Conservation (phyloP, 345 rosid genomes). For the Hypericum androsaemum region DNA sequence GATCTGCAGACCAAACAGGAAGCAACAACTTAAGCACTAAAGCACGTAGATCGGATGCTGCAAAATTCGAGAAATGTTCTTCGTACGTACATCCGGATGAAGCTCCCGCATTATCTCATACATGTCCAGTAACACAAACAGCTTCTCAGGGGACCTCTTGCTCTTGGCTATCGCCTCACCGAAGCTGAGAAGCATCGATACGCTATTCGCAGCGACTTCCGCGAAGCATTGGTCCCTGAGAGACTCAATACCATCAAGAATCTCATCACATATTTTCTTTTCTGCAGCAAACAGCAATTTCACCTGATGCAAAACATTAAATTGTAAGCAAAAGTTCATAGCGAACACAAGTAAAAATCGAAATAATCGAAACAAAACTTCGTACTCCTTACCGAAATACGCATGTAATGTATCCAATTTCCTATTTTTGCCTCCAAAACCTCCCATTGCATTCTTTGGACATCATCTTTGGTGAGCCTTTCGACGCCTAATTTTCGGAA, state of each 20-base stretch:
- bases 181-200: slow-evolving; percentile 91
- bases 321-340: too few relatives aligned
- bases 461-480: slow-evolving; percentile 93
- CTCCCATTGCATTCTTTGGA: slow-evolving; percentile 98
- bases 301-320: slow-evolving; percentile 38
- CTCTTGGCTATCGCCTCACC: slow-evolving; percentile 97
- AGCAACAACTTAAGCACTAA: background rate
- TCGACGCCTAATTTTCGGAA: slow-evolving; percentile 86
- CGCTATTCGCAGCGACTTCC: slow-evolving; percentile 67
- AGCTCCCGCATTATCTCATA: slow-evolving; percentile 97
- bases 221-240: slow-evolving; percentile 89
- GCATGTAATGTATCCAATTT: slow-evolving; percentile 97
- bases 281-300: slow-evolving; percentile 92
- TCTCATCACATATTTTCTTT: slow-evolving; percentile 82
- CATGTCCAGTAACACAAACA: slow-evolving; percentile 97
- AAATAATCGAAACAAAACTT: slow-evolving; percentile 2
- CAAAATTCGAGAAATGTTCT: slow-evolving; percentile 2
- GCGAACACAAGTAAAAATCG: slow-evolving; percentile 10
- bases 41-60: background rate
- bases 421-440: slow-evolving; percentile 95
- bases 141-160: slow-evolving; percentile 96
- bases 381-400: slow-evolving; percentile 68
- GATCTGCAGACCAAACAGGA: slow-evolving; percentile 20
- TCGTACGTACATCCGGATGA: slow-evolving; percentile 71
- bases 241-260: slow-evolving; percentile 77